Evolutionary conservation across 805 yeast species (phyloP), one percentile per base, ranked within the genome.

Genomic region (Wickerhamiella australiensis): DNA sequence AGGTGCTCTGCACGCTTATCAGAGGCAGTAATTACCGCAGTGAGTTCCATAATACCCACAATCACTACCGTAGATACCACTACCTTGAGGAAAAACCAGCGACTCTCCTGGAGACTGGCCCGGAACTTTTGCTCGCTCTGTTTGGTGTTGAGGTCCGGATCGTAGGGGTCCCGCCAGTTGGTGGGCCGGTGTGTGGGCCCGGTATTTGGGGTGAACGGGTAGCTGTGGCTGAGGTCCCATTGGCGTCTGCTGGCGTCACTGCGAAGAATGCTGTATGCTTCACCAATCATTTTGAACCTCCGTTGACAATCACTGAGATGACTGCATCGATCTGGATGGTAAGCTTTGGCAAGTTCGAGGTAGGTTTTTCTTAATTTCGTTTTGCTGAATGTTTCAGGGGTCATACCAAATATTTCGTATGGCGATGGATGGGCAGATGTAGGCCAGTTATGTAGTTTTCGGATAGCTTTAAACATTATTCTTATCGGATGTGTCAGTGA

Each of bases 301-400:
- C 54, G 56, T 15, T 52, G 55, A 2, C 62, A 50, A 11, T 27
- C 37, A 4, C 12, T 12, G 2, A 15, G 6, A 3, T 35, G 33
- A 15, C 37, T 27, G 42, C 33, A 37, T 4, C 37, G 29, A 60
- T 87, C 96, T 0, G 96, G 96, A 61, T 87, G 96, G 57, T 87
- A 87, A 8, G 79, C 60, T 62, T 82, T 84, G 9, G 87, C 87
- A 43, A 77, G 67, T 48, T 74, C 69, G 55, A 74, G 76, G 58
- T 80, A 82, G 42, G 72, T 72, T 22, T 65, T 54, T 52, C 76
- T 76, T 46, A 80, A 64, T 26, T 61, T 54, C 9, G 57, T 62
- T 46, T 62, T 62, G 50, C 72, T 72, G 40, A 73, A 63, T 21
- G 61, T 61, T 1, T 57, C 56, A 0, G 63, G 61, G 2, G 62